These are phyloP conservation scores for Apophysomyces ossiformis DNA, from an alignment of 371 early-diverging fungal species.

Conservation along the genomic window DNA sequence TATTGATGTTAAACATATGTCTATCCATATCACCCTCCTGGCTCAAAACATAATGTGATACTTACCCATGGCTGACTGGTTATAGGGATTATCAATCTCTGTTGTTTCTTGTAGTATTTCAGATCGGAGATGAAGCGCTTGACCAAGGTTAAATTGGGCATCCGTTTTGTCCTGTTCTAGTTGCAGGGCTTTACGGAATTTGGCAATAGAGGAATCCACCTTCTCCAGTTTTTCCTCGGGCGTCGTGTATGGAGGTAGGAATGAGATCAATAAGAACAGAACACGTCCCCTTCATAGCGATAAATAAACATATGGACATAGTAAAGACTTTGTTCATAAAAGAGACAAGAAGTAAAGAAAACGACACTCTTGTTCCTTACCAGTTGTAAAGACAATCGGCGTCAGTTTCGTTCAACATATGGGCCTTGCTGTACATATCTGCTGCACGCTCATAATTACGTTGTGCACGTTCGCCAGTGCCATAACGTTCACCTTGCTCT, in stretches of 20 bases:
- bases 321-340: background rate
- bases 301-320: background rate
- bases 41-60: background rate
- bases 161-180: constrained; percentile 63
- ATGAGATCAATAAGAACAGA: constrained; percentile 65
- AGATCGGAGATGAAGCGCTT: constrained; percentile 66
- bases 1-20: background rate
- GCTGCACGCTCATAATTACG: constrained; percentile 68
- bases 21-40: background rate
- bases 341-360: background rate
- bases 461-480: constrained; percentile 65
- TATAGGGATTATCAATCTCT: constrained; percentile 54
- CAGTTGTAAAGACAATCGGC: constrained; percentile 73
- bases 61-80: constrained; percentile 47
- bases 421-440: constrained; percentile 69
- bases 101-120: constrained; percentile 66
- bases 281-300: constrained; percentile 61
- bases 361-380: constrained; percentile 25
- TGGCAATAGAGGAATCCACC: constrained; percentile 58
- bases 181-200: constrained; percentile 56
- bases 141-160: constrained; percentile 72
- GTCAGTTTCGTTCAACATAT: constrained; percentile 56
- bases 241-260: constrained; percentile 47
- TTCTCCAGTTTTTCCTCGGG: constrained; percentile 53
- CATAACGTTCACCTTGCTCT: constrained; percentile 76